Percentiles rank a stretch among this genome's conserved stretches.
Evolutionary conservation across 345 rosid species (phyloP).

Genomic region (Camelina sativa): DNA sequence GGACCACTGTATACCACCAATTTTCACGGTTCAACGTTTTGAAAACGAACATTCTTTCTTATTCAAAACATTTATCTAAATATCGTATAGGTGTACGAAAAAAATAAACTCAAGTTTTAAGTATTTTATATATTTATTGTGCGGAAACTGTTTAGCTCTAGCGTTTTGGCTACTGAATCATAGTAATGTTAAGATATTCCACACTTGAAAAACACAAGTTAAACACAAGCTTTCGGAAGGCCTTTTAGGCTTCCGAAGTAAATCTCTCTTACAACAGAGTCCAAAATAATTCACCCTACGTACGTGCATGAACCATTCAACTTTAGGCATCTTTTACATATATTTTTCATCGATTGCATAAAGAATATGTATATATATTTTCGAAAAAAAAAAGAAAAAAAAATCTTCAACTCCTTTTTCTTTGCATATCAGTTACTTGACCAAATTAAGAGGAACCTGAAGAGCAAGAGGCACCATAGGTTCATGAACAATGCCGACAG

Average conservation of each 20-base stretch:
- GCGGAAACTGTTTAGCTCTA: too few species aligned
- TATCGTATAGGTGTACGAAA: too few species aligned
- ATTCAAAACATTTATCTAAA: too few species aligned
- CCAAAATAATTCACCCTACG: neutral
- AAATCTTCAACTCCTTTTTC: neutral
- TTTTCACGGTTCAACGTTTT: too few species aligned
- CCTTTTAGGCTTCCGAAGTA: neutral
- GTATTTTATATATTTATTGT: too few species aligned
- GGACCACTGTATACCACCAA: too few species aligned
- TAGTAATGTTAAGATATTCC: neutral
- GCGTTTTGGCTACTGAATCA: too few species aligned
- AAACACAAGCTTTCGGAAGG: too few species aligned
- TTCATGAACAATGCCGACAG: constrained; percentile 41
- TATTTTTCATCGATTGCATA: neutral
- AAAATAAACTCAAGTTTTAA: too few species aligned
- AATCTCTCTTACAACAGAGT: neutral
- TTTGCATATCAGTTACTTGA: constrained; percentile 18
- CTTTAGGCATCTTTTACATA: neutral
- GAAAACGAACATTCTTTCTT: too few species aligned
- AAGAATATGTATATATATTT: neutral
- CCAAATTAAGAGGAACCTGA: constrained; percentile 34
- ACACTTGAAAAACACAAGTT: neutral
- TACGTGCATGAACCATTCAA: constrained; percentile 10
- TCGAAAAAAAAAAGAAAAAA: neutral
- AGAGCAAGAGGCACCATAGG: constrained; percentile 37